Evolutionary conservation across 2,329 filamentous ascomycete genomes (phyloP).

Genomic region (Corniculantispora saksenae): DNA sequence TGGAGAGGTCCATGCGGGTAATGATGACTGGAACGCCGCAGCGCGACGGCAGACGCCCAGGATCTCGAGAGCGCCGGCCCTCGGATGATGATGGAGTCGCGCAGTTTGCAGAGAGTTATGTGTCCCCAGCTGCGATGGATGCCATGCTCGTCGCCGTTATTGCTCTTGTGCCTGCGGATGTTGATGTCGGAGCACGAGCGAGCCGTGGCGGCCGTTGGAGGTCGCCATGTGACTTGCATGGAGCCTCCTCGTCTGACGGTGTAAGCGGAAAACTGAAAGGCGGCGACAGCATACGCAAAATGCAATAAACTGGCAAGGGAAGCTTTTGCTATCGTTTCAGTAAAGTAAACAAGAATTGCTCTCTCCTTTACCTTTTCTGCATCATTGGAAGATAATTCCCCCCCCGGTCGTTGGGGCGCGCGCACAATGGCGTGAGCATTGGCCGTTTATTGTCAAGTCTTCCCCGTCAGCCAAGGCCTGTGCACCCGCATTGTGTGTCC

Average conservation of each 20-base stretch:
- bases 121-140: background rate
- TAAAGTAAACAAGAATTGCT: background rate
- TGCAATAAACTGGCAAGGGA: background rate
- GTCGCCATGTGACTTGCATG: conserved; percentile 10
- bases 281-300: background rate
- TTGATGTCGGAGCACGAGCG: background rate
- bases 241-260: background rate
- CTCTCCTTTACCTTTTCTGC: background rate
- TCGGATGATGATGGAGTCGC: background rate
- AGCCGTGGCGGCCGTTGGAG: background rate
- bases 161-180: background rate
- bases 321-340: background rate
- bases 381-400: background rate
- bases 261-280: background rate
- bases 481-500: background rate
- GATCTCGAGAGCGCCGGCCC: background rate
- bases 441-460: background rate
- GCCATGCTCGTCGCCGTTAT: background rate
- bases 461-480: background rate
- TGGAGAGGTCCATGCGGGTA: background rate
- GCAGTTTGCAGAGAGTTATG: background rate
- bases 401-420: background rate
- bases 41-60: background rate
- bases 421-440: background rate
- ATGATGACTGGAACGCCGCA: background rate